These are phyloP conservation scores for Phytophthora cryptogea DNA, from an alignment of 352 stramenopile genomes.

Conservation along the genomic window DNA sequence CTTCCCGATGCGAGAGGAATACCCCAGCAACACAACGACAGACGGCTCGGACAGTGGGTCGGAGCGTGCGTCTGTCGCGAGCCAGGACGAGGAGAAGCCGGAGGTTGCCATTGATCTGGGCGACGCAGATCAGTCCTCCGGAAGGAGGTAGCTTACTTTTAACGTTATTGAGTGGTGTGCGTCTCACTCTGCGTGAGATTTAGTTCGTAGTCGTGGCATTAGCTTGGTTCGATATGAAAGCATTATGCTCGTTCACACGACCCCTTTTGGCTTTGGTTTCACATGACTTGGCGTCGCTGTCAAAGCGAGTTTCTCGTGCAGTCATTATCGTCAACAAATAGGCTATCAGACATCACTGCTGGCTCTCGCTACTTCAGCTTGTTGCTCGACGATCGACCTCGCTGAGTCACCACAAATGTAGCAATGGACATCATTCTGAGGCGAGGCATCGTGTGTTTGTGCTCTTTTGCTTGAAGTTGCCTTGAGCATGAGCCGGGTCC, in stretches of 20 bases:
- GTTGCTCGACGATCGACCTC: too few species aligned
- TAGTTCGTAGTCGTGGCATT: slow-evolving; percentile 12
- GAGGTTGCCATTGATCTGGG: slow-evolving; percentile 25
- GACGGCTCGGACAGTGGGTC: slow-evolving; percentile 20
- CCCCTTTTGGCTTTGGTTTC: too few species aligned
- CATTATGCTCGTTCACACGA: slow-evolving; percentile 1
- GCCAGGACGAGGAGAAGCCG: slow-evolving; percentile 26
- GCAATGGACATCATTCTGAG: too few species aligned
- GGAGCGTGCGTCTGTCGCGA: slow-evolving; percentile 16
- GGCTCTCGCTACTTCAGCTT: too few species aligned
- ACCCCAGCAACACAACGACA: slow-evolving; percentile 34
- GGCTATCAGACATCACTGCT: too few species aligned
- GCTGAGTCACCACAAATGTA: too few species aligned
- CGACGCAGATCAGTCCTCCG: slow-evolving; percentile 1
- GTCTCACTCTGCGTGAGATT: slow-evolving; percentile 18
- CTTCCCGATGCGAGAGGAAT: slow-evolving; percentile 33
- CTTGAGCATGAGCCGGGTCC: too few species aligned
- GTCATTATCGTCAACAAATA: too few species aligned
- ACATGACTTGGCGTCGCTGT: too few species aligned
- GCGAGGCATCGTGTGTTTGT: too few species aligned
- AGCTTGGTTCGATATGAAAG: slow-evolving; percentile 26
- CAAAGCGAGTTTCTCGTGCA: too few species aligned
- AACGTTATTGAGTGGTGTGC: slow-evolving; percentile 21
- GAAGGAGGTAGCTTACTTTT: slow-evolving; percentile 23
- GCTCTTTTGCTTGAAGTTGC: too few species aligned